Base-by-base conservation (phyloP, 1,284 basidiomycete genomes). In the Ustilago loliicola region DNA sequence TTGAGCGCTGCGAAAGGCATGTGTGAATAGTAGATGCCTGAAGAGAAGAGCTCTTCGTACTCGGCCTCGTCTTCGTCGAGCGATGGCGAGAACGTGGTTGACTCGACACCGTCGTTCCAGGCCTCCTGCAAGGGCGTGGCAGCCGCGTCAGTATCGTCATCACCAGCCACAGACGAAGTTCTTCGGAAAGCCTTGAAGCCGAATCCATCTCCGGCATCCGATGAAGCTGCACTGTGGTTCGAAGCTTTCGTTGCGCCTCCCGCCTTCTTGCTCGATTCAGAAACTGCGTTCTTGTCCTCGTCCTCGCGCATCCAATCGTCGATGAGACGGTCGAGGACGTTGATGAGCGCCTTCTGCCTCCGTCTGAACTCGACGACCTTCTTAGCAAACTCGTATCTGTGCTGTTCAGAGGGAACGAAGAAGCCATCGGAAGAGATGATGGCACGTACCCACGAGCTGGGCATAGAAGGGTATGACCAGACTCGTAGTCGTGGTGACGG, bases 11-110 rank as follows among this genome's bases (percentile, higher is more conserved):
- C 60, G 48, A 82, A 72, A 25, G 65, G 93, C 93, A 96, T 93
- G 85, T 95, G 94, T 13, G 90, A 89, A 85, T 96, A 97, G 87
- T 95, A 93, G 30, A 97, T 94, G 5, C 93, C 93, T 30, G 90
- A 88, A 36, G 89, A 87, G 84, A 98, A 96, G 80, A 96, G 89
- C 64, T 88, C 88, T n/a, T 71, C 56, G 65, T 83, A 84, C 61
- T 86, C 83, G 10, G 40, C 51, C 51, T 85, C 84, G 48, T 83
- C 83, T 13, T 74, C 68, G 45, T 82, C 81, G 15, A 67, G 32
- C 32, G 72, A 53, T 4, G 66, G 66, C 7, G 59, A 63, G 23
- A 67, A 73, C 21, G 66, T 61, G 21, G 70, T 61, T 9, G 70
- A 66, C 3, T 65, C 71, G 42, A 67, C 48, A 7, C 69, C 69